Evolutionary conservation across 2,329 filamentous ascomycete species (phyloP).

Genomic region (Trichophyton mentagrophytes): DNA sequence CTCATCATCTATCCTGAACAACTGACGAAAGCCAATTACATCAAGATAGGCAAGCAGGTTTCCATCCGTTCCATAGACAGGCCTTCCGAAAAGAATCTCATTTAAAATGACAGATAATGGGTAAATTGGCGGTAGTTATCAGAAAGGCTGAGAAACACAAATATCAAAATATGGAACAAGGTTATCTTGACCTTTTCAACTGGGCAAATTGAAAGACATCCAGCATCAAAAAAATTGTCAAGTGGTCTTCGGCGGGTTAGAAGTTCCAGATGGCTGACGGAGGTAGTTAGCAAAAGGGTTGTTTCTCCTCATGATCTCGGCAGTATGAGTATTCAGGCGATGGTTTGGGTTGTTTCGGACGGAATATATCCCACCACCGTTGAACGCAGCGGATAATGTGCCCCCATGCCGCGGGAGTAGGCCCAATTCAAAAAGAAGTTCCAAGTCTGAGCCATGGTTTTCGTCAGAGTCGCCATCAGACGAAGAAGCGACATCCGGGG

Average conservation of each 20-base stretch:
- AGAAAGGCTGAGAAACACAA: too few species aligned
- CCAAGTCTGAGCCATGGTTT: background rate
- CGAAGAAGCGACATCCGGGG: too few species aligned
- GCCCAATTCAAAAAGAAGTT: background rate
- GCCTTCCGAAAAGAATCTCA: too few species aligned
- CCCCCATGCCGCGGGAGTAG: background rate
- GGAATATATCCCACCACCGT: constrained; percentile 6
- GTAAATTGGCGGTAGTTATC: too few species aligned
- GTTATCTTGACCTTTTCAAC: too few species aligned
- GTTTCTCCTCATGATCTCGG: constrained; percentile 11
- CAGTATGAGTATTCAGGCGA: constrained; percentile 9
- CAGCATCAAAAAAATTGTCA: constrained; percentile 10
- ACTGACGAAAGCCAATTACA: too few species aligned
- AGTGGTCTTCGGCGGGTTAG: constrained; percentile 8
- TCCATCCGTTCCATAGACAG: too few species aligned
- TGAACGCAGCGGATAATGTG: constrained; percentile 4
- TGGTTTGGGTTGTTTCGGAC: constrained; percentile 10
- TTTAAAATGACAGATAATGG: too few species aligned
- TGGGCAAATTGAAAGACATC: background rate
- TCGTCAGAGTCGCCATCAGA: too few species aligned
- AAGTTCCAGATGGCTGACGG: background rate
- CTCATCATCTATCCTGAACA: too few species aligned
- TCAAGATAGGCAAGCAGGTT: too few species aligned
- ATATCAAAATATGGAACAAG: too few species aligned
- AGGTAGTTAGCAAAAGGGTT: constrained; percentile 10